Evolutionary conservation across 139 green algal genomes (phyloP), one percentile per base, ranked within the genome.

Genomic region (Auxenochlorella pyrenoidosa): DNA sequence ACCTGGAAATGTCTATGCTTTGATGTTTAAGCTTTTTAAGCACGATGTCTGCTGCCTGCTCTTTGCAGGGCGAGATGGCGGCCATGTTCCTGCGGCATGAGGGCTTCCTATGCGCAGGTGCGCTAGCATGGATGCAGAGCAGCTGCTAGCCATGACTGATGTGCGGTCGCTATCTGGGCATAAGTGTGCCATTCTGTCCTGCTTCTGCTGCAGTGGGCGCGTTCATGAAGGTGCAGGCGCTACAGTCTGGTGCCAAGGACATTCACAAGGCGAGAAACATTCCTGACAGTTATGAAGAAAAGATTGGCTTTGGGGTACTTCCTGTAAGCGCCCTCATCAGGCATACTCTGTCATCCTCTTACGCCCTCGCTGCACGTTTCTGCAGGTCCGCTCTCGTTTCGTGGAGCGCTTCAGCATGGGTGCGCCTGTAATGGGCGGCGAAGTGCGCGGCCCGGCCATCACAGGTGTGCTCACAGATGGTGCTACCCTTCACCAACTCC

Each of bases 51-150:
- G 59, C 59, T 68, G 59, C 3, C 16, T 68, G 59, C 19, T 68
- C 8, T 24, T 4, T 78, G 43, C 90, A 98, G 94, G 97, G 97
- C 51, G 94, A 98, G 81, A 99, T 99, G 96, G 89, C 93, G 16
- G 98, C 98, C n/a, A 94, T 96, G 89, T 99, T 99, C 80, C 88
- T 99, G 88, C 90, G 98, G n/a, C 98, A 99, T 87, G 95, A 98
- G 92, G 97, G 98, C 58, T 99, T 98, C 92, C 91, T 99, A 83
- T 97, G 98, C 6, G 96, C 96, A 65, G 75, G 75, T 82, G 75
- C 28, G 43, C 26, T 24, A 24, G 18, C 22, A 24, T 28, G 54
- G 10, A 63, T 24, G 54, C 18, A 24, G 2, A 24, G 54, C 54
- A 26, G 54, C 47, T 63, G 54, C 16, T 13, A 63, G 54, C 54